These are phyloP conservation scores for Colletotrichum tropicale DNA, from an alignment of 2,329 filamentous ascomycete species.

Conservation along the genomic window DNA sequence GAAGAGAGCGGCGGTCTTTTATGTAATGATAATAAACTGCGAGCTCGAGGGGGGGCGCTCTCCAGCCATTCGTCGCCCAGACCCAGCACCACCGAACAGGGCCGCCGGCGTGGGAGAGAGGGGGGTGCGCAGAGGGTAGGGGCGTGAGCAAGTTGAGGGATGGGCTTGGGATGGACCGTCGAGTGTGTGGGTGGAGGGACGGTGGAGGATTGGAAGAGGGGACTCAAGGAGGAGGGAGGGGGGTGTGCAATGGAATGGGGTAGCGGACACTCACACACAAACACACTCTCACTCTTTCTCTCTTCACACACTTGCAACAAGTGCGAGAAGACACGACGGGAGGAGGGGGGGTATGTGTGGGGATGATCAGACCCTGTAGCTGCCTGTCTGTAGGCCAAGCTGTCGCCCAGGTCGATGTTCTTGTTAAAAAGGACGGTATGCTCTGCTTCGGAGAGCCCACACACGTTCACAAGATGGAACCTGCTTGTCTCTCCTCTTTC, in stretches of 20 bases:
- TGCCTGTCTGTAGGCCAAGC: conserved; percentile 2
- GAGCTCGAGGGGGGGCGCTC: conserved; percentile 15
- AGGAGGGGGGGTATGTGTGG: not conserved
- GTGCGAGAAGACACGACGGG: not conserved
- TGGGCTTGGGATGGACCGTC: not conserved
- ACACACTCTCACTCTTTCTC: not conserved
- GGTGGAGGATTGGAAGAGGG: not conserved
- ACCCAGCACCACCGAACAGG: conserved; percentile 19
- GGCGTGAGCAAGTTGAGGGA: not conserved
- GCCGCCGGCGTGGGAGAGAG: conserved; percentile 18
- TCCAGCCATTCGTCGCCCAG: conserved; percentile 18
- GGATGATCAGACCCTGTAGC: not conserved
- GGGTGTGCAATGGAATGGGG: not conserved
- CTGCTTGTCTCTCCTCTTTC: not conserved
- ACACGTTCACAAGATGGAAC: not conserved
- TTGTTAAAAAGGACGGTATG: conserved; percentile 19
- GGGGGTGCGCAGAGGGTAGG: conserved; percentile 1
- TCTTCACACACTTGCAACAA: not conserved
- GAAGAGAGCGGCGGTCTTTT: conserved; percentile 23
- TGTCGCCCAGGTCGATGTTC: conserved; percentile 5
- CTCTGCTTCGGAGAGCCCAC: not conserved
- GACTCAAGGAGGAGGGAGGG: not conserved
- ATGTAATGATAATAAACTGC: conserved; percentile 25
- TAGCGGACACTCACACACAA: not conserved
- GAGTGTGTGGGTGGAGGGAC: not conserved